These are phyloP conservation scores for Lachnellula subtilissima DNA, from an alignment of 2,329 filamentous ascomycete genomes.

Conservation along the genomic window DNA sequence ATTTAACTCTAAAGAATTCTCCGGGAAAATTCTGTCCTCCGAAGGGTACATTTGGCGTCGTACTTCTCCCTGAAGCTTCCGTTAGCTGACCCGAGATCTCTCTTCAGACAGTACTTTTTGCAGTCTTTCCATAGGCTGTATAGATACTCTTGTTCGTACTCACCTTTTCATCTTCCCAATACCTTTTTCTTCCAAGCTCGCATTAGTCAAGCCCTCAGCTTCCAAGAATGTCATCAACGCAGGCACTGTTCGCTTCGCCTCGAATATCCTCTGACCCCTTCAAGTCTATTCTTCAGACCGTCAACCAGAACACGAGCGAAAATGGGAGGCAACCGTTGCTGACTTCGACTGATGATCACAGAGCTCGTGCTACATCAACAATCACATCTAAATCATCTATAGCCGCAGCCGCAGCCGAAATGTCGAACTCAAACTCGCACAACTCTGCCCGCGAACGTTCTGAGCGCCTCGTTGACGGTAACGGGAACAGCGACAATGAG, in stretches of 20 bases:
- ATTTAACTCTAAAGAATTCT: conserved; percentile 7
- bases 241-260: background rate
- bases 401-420: background rate
- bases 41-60: background rate
- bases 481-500: background rate
- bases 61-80: background rate
- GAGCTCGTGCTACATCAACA: conserved; percentile 2
- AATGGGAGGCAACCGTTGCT: conserved; percentile 22
- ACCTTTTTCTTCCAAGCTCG: background rate
- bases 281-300: background rate
- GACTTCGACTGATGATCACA: conserved; percentile 14
- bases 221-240: background rate
- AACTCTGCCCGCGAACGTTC: background rate
- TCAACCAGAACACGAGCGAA: background rate
- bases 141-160: conserved; percentile 12
- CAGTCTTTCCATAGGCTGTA: conserved; percentile 14
- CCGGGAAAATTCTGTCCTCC: background rate
- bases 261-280: background rate
- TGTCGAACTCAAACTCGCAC: background rate
- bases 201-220: background rate
- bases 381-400: background rate
- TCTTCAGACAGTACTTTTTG: background rate
- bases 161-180: background rate
- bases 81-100: background rate
- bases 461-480: background rate